Evolutionary conservation across 2,329 filamentous ascomycete species (phyloP), one percentile per base, ranked within the genome.

Genomic region (Colletotrichum eremochloae): DNA sequence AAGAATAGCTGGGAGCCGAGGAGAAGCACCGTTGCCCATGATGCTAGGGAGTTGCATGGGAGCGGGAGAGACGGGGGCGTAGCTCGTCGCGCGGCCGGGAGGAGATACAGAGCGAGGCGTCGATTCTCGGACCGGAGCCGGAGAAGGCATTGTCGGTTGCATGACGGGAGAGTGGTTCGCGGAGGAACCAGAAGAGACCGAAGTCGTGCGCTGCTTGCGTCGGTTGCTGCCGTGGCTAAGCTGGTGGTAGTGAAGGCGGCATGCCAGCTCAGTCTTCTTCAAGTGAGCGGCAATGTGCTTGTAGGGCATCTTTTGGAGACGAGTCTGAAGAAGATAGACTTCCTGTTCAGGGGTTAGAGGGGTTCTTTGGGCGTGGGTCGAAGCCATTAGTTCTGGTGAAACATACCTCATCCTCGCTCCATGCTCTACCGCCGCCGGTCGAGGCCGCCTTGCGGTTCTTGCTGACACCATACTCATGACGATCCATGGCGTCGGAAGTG

Each of bases 191-290:
- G 91, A 92, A 3, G 91, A 92, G 72, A 92, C 87, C 20, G 93
- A 95, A 36, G 89, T 88, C 72, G 90, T 92, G 72, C 93, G 90
- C 64, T 74, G 72, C 86, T 94, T 94, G 80, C 93, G 92, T 77
- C 93, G 91, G 83, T 93, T 94, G 84, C 89, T 94, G 71, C 93
- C 93, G 80, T 95, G 93, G 75, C 92, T 94, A 74, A 96, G 88
- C 79, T 96, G 94, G 79, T 97, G 94, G 80, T 94, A 96, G 82
- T 96, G 94, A 74, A 97, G 88, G 74, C 94, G 93, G 84, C 94
- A 97, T 60, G 94, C 94, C 72, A 96, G 86, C 84, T 96, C 94
- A 0, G 94, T 96, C 86, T 96, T 97, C 84, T 95, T 94, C 76
- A 96, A 85, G 77, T 95, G 92, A 71, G 92, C 90, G 71, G 94